These are phyloP conservation scores for Pyracantha coccinea DNA, from an alignment of 331 rosid species.

Conservation along the genomic window DNA sequence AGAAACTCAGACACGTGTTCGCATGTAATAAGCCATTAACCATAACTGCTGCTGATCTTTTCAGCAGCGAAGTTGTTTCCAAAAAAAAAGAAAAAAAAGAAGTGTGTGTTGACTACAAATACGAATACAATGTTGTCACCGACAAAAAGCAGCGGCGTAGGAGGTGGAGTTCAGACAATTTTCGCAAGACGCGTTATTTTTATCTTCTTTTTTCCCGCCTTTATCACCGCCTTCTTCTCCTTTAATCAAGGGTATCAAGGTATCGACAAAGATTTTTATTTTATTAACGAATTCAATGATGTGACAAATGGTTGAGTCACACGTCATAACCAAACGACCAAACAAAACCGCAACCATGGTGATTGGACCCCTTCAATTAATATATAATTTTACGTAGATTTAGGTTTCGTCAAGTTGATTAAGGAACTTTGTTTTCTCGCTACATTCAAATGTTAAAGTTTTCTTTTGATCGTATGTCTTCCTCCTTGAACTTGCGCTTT, in stretches of 20 bases:
- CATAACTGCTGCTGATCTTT: too few relatives aligned
- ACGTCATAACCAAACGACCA: not conserved
- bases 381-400: too few relatives aligned
- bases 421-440: too few relatives aligned
- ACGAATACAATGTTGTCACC: not conserved
- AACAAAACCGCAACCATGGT: not conserved
- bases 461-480: too few relatives aligned
- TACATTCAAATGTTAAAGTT: too few relatives aligned
- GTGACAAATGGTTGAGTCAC: not conserved
- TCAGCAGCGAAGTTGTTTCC: too few relatives aligned
- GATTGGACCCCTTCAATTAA: not conserved
- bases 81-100: too few relatives aligned
- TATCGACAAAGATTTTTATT: not conserved
- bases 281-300: not conserved
- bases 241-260: not conserved
- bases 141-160: not conserved
- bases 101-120: not conserved
- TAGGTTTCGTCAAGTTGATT: too few relatives aligned
- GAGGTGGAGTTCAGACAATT: not conserved
- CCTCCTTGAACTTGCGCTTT: too few relatives aligned
- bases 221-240: conserved; percentile 15
- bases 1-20: too few relatives aligned
- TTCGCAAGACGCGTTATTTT: conserved; percentile 10
- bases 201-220: not conserved
- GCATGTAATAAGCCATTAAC: too few relatives aligned